These are phyloP conservation scores for Chrysosporium keratinophilum DNA, from an alignment of 2,329 filamentous ascomycete genomes.

Conservation along the genomic window DNA sequence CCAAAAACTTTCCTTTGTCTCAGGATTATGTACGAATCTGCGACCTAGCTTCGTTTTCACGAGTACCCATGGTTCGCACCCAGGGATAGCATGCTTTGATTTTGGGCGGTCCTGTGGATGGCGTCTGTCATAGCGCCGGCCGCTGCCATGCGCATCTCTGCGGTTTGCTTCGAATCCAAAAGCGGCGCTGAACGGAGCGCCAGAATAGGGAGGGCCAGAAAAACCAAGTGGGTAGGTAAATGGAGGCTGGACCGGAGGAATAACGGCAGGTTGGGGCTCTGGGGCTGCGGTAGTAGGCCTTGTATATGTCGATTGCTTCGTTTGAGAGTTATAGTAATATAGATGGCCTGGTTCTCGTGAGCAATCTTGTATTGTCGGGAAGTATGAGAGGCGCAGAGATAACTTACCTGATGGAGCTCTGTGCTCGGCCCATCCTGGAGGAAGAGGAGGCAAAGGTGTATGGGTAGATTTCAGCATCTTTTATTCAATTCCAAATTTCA, in stretches of 20 bases:
- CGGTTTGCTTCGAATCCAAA: conserved; percentile 33
- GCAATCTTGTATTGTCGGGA: background rate
- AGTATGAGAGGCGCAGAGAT: background rate
- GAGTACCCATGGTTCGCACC: conserved; percentile 75
- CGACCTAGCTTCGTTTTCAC: conserved; percentile 87
- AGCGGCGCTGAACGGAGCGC: conserved; percentile 21
- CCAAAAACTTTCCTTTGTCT: conserved; percentile 86
- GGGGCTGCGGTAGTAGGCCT: conserved; percentile 47
- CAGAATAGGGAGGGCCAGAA: conserved; percentile 32
- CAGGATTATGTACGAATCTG: conserved; percentile 79
- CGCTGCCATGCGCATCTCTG: conserved; percentile 41
- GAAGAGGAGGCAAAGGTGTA: conserved; percentile 55
- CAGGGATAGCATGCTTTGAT: conserved; percentile 66
- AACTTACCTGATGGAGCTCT: conserved; percentile 62
- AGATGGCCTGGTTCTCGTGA: conserved; percentile 50
- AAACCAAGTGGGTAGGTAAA: conserved; percentile 29
- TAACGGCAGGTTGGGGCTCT: conserved; percentile 4
- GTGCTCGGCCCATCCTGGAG: conserved; percentile 84
- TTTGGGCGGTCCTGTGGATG: conserved; percentile 71
- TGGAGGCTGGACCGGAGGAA: conserved; percentile 14
- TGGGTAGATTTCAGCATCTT: conserved; percentile 70
- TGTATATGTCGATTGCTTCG: conserved; percentile 78
- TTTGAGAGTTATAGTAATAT: conserved; percentile 77
- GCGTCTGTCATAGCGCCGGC: conserved; percentile 49
- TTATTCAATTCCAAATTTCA: background rate